Base-by-base conservation (phyloP, 2,329 filamentous ascomycete genomes). In the Cadophora luteo-olivacea region DNA sequence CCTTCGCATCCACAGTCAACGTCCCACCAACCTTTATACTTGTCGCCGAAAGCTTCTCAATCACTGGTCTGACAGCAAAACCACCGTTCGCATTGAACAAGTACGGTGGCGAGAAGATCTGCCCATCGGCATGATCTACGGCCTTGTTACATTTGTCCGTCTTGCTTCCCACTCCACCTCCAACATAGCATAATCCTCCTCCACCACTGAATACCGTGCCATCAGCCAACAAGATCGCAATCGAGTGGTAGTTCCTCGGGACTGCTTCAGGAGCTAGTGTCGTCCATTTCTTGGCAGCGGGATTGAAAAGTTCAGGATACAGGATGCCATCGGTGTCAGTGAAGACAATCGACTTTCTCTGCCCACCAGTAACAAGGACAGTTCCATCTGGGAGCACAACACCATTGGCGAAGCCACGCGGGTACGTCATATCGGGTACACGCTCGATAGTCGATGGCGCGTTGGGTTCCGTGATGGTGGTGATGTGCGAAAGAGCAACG, bases 31-130 rank as follows among this genome's bases (percentile, higher is more conserved):
- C 29, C 24, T 38, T 36, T 5, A 66, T 57, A 4, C 29, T 66
- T 3, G 58, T 41, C 9, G 2, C 16, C 12, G 32, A 45, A 8
- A 62, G 9, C n/a, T 49, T 55, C n/a, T 29, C 22, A 51, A 68
- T 49, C 8, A 55, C 22, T 7, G 61, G 52, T 4, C 52, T 12
- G 16, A 3, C 8, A 24, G 41, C 81, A 0, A 66, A 69, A 16
- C 75, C 72, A 19, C 84, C 85, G 52, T 83, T 78, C 3, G 73
- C 41, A 36, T 81, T 82, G 69, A 86, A 83, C 0, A 89, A 83
- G 69, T 89, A 89, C 0, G 84, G 82, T 0, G 87, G 87, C 4
- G 80, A 81, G 75, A 83, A 89, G 64, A 89, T 83, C 75, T 89
- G 82, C 5, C 76, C 85, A 69, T 89, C 84, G 49, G 80, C 81